phyloP scores from a whole-genome alignment of 768 basidiomycete species.

The Leccinum fibrillosum region DNA sequence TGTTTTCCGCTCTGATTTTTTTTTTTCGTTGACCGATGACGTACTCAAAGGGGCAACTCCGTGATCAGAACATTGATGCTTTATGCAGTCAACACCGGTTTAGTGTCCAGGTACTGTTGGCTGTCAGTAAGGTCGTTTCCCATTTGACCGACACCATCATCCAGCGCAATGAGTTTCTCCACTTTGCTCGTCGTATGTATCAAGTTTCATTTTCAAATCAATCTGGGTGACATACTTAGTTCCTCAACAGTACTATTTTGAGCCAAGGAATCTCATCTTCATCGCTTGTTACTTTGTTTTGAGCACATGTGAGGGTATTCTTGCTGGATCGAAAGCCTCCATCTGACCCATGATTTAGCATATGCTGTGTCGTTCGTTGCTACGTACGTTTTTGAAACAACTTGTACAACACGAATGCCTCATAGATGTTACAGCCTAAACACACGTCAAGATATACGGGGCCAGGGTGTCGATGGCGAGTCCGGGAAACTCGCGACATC shows the following conservation, averaged over 20 bases:
- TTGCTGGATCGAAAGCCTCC: not conserved
- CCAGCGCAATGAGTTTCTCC: constrained; percentile 35
- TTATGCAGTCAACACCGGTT: constrained; percentile 64
- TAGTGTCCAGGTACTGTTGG: constrained; percentile 50
- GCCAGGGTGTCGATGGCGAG: constrained; percentile 51
- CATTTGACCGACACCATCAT: not conserved
- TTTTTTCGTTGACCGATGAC: not conserved
- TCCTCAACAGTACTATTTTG: constrained; percentile 49
- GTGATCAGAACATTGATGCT: constrained; percentile 53
- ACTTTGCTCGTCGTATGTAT: constrained; percentile 54
- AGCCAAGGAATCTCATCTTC: constrained; percentile 56
- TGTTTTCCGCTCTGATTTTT: not conserved
- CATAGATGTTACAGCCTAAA: constrained; percentile 45
- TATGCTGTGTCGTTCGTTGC: constrained; percentile 66
- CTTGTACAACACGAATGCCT: not conserved
- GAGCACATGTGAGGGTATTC: constrained; percentile 51
- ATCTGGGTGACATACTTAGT: not conserved
- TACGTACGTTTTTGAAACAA: constrained; percentile 40
- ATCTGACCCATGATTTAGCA: constrained; percentile 34
- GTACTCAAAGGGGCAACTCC: constrained; percentile 44
- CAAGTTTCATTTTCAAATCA: not conserved
- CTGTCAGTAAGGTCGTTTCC: not conserved
- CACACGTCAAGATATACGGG: constrained; percentile 52
- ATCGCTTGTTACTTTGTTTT: constrained; percentile 60
- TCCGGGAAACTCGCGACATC: constrained; percentile 23